Evolutionary conservation across 176 grass and related monocot species (phyloP).

Genomic region (Puccinellia tenuiflora): DNA sequence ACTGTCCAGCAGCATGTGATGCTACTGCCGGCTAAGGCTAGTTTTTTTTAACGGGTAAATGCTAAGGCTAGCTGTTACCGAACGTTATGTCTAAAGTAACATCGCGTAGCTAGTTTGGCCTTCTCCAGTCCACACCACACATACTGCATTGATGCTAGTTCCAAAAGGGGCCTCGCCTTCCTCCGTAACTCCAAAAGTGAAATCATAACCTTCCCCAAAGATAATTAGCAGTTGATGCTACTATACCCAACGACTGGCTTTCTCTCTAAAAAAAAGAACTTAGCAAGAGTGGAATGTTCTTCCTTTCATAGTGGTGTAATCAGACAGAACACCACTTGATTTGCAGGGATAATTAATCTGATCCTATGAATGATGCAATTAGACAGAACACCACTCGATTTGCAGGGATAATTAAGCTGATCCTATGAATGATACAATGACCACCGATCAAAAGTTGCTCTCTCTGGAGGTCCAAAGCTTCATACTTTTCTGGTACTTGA

Average conservation of each 20-base stretch:
- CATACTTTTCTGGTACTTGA: neutral
- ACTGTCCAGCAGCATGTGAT: too few species aligned
- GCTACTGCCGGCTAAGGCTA: too few species aligned
- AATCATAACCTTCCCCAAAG: neutral
- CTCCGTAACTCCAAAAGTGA: neutral
- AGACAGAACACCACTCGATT: neutral
- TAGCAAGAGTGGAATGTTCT: neutral
- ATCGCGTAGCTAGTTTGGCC: neutral
- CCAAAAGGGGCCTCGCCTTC: neutral
- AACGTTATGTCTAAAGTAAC: too few species aligned
- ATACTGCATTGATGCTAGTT: neutral
- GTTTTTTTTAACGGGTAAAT: too few species aligned
- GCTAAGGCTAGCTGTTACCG: too few species aligned
- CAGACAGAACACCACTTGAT: neutral
- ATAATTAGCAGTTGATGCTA: neutral
- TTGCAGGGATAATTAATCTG: neutral
- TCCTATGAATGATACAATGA: neutral
- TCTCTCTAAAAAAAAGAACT: neutral
- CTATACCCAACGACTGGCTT: neutral
- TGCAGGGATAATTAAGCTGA: neutral
- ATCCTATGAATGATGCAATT: neutral
- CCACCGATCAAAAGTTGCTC: neutral
- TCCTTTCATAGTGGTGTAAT: neutral
- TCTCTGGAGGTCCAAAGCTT: neutral
- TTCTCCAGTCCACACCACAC: neutral